Conservation (phyloP, 2,329 filamentous ascomycete species). For the Aureobasidium musti region DNA sequence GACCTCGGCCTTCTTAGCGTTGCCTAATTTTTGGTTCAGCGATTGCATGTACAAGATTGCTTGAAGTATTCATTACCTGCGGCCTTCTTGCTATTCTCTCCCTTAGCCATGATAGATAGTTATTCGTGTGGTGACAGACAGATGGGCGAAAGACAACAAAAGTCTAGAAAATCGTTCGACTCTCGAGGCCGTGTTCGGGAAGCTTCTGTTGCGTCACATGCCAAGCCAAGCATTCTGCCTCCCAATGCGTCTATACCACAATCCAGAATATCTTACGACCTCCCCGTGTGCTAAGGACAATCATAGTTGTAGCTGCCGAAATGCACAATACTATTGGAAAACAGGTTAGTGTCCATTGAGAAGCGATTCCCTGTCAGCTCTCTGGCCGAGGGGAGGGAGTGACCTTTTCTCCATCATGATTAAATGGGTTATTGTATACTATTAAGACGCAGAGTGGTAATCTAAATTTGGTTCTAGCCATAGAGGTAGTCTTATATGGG, state of each 20-base stretch:
- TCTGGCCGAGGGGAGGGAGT: too few species aligned
- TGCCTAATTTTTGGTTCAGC: slow-evolving; percentile 48
- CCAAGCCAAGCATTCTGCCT: slow-evolving; percentile 13
- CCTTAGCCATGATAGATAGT: slow-evolving; percentile 66
- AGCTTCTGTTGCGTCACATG: slow-evolving; percentile 22
- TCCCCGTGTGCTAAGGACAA: background rate
- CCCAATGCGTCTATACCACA: background rate
- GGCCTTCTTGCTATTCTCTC: slow-evolving; percentile 86
- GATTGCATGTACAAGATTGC: too few species aligned
- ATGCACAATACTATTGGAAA: too few species aligned
- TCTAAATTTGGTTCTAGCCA: too few species aligned
- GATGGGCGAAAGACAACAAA: background rate
- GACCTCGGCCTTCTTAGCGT: slow-evolving; percentile 88
- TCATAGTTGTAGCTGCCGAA: too few species aligned
- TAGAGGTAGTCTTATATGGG: too few species aligned
- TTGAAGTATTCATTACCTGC: slow-evolving; percentile 49
- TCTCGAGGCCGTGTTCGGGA: slow-evolving; percentile 5
- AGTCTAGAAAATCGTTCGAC: slow-evolving; percentile 7
- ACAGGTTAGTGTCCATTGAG: too few species aligned
- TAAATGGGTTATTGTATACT: too few species aligned
- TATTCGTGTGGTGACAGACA: background rate
- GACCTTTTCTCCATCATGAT: too few species aligned
- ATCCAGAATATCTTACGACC: too few species aligned
- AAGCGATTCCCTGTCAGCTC: too few species aligned
- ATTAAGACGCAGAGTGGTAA: too few species aligned